Percentiles rank a stretch among this genome's conserved stretches.
Conservation (phyloP, 306 rosid species). For the Elaeagnus macrophylla region DNA sequence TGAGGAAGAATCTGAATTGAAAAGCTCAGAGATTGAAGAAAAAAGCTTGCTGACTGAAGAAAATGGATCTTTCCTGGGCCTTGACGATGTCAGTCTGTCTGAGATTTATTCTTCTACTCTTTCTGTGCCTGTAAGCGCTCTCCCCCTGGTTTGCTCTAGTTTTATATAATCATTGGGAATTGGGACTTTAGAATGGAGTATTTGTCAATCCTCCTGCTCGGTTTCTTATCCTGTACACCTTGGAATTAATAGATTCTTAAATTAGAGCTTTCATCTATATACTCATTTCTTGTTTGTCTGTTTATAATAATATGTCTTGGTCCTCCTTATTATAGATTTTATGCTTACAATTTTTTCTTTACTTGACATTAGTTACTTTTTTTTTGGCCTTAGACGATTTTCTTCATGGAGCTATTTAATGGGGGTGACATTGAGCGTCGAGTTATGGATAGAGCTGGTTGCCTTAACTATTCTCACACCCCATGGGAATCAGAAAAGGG, state of each 20-base stretch:
- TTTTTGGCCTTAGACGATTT: constrained; percentile 41
- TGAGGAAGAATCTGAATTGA: constrained; percentile 67
- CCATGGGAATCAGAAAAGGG: constrained; percentile 88
- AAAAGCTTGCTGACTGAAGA: constrained; percentile 56
- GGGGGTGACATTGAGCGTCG: constrained; percentile 74
- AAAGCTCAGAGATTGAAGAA: constrained; percentile 4
- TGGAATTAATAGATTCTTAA: neutral
- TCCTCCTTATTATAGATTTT: neutral
- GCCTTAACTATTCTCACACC: constrained; percentile 58
- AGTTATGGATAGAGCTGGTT: constrained; percentile 80
- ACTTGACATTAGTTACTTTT: constrained; percentile 18
- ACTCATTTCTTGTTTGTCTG: neutral
- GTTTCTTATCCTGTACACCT: too few species aligned
- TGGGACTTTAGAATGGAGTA: too few species aligned
- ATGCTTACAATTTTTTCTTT: neutral
- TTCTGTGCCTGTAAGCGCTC: constrained; percentile 55
- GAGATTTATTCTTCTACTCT: constrained; percentile 55
- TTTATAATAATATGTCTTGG: neutral
- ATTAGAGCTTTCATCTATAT: constrained; percentile 11
- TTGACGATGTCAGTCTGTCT: constrained; percentile 66
- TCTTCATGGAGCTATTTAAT: constrained; percentile 60
- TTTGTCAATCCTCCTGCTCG: constrained; percentile 8
- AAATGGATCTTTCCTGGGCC: constrained; percentile 59
- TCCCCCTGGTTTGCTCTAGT: constrained; percentile 2
- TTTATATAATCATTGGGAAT: neutral